Base-by-base conservation (phyloP, 345 rosid genomes). In the Schrenkiella parvula region DNA sequence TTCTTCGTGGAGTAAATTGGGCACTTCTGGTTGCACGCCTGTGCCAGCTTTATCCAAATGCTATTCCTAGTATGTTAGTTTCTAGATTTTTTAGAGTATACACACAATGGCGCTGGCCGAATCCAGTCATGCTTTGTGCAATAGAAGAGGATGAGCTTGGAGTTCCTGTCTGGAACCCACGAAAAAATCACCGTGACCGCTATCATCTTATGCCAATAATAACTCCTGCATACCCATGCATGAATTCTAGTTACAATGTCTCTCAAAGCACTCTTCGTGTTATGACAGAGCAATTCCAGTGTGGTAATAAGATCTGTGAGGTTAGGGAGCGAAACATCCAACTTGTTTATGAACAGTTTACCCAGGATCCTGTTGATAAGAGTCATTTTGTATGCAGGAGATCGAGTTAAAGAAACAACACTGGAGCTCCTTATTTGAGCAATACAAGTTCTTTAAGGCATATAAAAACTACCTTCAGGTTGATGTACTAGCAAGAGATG, bases 171-270 rank as follows among this genome's bases (percentile, higher is more conserved):
- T 86, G 93, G 90, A 85, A 86, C 73, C 86, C 88, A 61, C 83
- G 88, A n/a, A 83, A 80, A 80, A 79, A 88, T 55, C 87, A 78
- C 57, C 82, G 88, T 8, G 93, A 88, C 76, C 79, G 88, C 6
- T 73, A 58, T 60, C 88, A 88, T 83, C 87, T 50, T 28, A 88
- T 86, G 90, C 93, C 90, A 37, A 88, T 86, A 50, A 83, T 86
- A 79, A 88, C 93, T 46, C 93, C 93, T 62, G 89, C 93, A n/a
- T 88, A 88, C 55, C 93, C 93, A 28, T 86, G 90, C 64, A 88
- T 88, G 93, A 86, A 86, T 78, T 86, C 93, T 59, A 88, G 87
- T 70, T 88, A 86, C 72, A 88, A 88, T 80, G 90, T 86, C 54
- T 86, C 93, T 60, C 59, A 55, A 78, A 88, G 90, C 66, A 88